Conservation (phyloP, 1,139 yeast genomes). For the Hansenula sp. region DNA sequence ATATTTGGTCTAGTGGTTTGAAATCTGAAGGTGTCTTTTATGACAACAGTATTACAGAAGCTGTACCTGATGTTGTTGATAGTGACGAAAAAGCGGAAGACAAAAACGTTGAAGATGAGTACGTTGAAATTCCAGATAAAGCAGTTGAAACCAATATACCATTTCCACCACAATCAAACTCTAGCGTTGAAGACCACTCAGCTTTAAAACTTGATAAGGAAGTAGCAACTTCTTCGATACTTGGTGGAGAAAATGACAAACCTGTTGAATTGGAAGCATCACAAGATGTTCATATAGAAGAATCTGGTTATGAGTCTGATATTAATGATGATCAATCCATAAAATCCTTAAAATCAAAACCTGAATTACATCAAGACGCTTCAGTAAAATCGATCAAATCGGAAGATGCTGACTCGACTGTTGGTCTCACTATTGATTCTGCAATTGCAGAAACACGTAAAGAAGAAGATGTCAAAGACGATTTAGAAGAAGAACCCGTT, state of each 20-base stretch:
- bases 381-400: not conserved
- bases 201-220: too few relatives aligned
- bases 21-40: not conserved
- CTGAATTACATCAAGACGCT: not conserved
- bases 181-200: too few relatives aligned
- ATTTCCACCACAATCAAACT: not conserved
- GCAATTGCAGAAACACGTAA: not conserved
- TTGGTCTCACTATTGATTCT: not conserved
- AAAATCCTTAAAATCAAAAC: not conserved
- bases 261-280: not conserved
- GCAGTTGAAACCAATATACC: not conserved
- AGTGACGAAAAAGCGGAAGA: not conserved
- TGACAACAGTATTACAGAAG: not conserved
- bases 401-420: not conserved
- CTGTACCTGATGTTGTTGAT: not conserved
- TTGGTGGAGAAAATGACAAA: not conserved
- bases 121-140: not conserved
- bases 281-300: not conserved
- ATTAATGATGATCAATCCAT: not conserved
- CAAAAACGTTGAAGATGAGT: not conserved
- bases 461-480: not conserved
- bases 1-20: constrained; percentile 22
- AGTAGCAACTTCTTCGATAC: too few relatives aligned
- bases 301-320: constrained; percentile 5
- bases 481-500: not conserved